Conservation (phyloP, 2,329 filamentous ascomycete species). For the Hymenoscyphus occultus region DNA sequence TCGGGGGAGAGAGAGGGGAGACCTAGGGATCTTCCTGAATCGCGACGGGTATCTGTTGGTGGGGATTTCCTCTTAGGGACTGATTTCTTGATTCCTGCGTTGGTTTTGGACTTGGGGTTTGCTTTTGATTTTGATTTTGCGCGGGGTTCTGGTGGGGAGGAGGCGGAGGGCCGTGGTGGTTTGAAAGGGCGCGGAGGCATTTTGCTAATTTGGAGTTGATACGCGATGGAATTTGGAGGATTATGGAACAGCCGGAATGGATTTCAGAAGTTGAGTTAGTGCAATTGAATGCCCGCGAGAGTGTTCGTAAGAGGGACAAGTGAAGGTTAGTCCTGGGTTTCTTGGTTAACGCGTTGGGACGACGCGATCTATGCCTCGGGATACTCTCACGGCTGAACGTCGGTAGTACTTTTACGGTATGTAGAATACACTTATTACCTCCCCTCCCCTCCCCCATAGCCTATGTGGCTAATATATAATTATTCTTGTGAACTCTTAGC, state of each 20-base stretch:
- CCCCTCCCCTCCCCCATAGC: too few species aligned
- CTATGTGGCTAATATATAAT: too few species aligned
- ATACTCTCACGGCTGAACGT: too few species aligned
- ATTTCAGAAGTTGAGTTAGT: not conserved
- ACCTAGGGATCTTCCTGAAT: not conserved
- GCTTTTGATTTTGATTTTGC: conserved; percentile 11
- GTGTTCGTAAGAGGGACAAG: too few species aligned
- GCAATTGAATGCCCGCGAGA: too few species aligned
- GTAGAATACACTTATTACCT: too few species aligned
- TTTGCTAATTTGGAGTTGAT: not conserved
- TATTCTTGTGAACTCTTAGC: too few species aligned
- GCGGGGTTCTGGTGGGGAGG: conserved; percentile 4
- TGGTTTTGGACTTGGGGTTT: conserved; percentile 14
- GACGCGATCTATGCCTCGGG: too few species aligned
- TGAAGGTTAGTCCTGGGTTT: too few species aligned
- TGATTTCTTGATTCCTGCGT: conserved; percentile 5
- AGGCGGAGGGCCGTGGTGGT: conserved; percentile 28
- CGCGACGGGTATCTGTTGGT: not conserved
- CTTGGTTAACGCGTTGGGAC: too few species aligned
- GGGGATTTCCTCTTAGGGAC: not conserved
- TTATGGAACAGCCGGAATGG: not conserved
- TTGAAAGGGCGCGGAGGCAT: conserved; percentile 37
- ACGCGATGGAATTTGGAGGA: not conserved
- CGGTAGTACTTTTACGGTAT: too few species aligned
- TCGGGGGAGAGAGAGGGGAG: conserved; percentile 8